A percentile compares a stretch with the other conserved stretches of the same genome.
Conservation (phyloP, 495 filamentous ascomycete species). For the Friedmanniomyces simplex region DNA sequence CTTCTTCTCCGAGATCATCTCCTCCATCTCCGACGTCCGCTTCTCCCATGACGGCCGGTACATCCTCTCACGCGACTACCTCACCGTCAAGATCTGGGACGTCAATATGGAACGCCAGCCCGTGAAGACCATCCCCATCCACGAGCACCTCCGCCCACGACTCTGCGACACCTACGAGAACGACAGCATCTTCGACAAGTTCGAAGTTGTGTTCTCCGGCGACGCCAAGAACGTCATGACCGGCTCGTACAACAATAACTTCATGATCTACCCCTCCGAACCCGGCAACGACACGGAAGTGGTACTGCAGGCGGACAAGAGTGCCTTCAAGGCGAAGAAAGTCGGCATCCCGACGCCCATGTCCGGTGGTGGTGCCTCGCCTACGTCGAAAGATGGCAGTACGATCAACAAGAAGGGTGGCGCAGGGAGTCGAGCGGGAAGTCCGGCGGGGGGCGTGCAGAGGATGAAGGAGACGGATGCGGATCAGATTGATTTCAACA, state of each 20-base stretch:
- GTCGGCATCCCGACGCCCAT: slow-evolving; percentile 96
- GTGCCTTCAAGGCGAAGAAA: slow-evolving; percentile 99
- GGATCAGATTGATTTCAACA: slow-evolving; percentile 99
- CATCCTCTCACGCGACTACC: slow-evolving; percentile 93
- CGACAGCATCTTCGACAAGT: slow-evolving; percentile 99
- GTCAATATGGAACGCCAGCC: slow-evolving; percentile 97
- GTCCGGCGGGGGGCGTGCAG: slow-evolving; percentile 71
- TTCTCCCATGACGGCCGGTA: slow-evolving; percentile 95
- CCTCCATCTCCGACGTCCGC: slow-evolving; percentile 95
- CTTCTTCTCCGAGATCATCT: slow-evolving; percentile 99
- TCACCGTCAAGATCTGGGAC: slow-evolving; percentile 99
- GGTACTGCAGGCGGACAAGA: slow-evolving; percentile 95
- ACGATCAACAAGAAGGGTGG: slow-evolving; percentile 58
- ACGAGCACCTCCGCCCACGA: slow-evolving; percentile 88
- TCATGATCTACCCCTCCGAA: slow-evolving; percentile 99
- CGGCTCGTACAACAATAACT: slow-evolving; percentile 99
- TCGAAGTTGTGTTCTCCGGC: slow-evolving; percentile 97
- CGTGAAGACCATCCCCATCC: slow-evolving; percentile 96
- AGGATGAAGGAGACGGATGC: slow-evolving; percentile 99
- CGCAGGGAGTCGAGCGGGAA: slow-evolving; percentile 59
- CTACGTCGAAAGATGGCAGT: slow-evolving; percentile 54
- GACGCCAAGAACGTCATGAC: slow-evolving; percentile 99
- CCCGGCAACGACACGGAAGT: slow-evolving; percentile 93
- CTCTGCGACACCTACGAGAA: slow-evolving; percentile 99
- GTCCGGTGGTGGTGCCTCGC: slow-evolving; percentile 61